These are phyloP conservation scores for Mycocentrospora acerina DNA, from an alignment of 2,329 filamentous ascomycete genomes.

Conservation along the genomic window DNA sequence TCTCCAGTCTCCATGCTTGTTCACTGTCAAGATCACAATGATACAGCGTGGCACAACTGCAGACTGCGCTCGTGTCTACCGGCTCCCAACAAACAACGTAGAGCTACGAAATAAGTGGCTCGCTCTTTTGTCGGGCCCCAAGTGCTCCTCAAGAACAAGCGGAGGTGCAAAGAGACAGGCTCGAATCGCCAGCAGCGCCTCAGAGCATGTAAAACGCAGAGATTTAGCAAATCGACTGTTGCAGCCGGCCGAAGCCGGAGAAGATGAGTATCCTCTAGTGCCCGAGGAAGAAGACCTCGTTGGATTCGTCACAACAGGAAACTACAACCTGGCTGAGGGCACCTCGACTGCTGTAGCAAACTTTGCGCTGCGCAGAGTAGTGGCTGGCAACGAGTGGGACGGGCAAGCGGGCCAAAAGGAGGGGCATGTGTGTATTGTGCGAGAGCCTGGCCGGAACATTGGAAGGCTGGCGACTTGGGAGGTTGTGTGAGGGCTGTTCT, in stretches of 20 bases:
- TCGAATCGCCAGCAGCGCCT: constrained; percentile 16
- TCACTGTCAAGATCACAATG: constrained; percentile 68
- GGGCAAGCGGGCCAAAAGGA: constrained; percentile 18
- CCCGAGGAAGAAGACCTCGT: constrained; percentile 75
- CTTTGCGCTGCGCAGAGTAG: constrained; percentile 62
- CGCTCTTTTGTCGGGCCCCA: constrained; percentile 45
- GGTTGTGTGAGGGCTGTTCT: constrained; percentile 50
- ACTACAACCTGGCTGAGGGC: constrained; percentile 77
- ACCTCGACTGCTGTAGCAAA: constrained; percentile 74
- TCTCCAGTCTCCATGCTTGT: constrained; percentile 34
- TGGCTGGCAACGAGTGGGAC: constrained; percentile 46
- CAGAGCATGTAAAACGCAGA: constrained; percentile 17
- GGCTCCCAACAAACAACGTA: constrained; percentile 63
- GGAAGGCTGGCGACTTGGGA: constrained; percentile 83
- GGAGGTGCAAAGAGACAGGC: constrained; percentile 12
- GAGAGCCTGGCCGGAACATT: constrained; percentile 75
- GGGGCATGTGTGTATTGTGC: constrained; percentile 70
- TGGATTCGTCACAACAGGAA: constrained; percentile 86
- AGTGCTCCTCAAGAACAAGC: constrained; percentile 1
- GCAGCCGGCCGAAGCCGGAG: constrained; percentile 28
- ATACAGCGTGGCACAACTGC: constrained; percentile 69
- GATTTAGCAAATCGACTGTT: constrained; percentile 31
- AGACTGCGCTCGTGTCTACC: constrained; percentile 80
- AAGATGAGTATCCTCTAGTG: constrained; percentile 62
- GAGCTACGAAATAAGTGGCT: constrained; percentile 73